Evolutionary conservation across 768 basidiomycete species (phyloP).

Genomic region (Phlebiopsis flavidoalba): DNA sequence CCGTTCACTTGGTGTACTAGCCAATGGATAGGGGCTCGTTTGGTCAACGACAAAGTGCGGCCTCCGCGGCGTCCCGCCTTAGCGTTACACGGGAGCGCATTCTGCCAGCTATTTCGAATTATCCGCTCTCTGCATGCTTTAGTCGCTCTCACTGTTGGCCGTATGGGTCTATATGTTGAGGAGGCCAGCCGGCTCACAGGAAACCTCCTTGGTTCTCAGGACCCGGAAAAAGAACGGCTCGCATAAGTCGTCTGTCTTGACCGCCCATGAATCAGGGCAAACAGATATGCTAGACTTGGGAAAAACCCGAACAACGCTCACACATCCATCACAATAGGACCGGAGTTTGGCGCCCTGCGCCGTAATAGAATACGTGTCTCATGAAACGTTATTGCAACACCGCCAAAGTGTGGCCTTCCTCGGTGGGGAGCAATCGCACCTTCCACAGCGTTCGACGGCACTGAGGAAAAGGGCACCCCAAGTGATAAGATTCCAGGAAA

Average conservation of each 20-base stretch:
- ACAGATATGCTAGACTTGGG: neutral
- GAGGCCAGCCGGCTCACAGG: neutral
- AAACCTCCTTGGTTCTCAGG: neutral
- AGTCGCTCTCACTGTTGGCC: neutral
- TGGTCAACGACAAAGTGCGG: too few species aligned
- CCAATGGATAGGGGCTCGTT: too few species aligned
- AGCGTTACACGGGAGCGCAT: too few species aligned
- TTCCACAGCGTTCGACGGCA: too few species aligned
- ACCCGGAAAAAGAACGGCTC: neutral
- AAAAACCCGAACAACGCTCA: neutral
- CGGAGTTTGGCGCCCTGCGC: neutral
- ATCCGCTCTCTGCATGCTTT: too few species aligned
- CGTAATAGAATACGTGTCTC: neutral
- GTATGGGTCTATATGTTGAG: neutral
- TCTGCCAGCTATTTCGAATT: too few species aligned
- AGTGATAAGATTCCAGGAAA: neutral
- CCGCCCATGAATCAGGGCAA: neutral
- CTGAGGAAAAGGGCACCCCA: neutral
- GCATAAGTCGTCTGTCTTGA: neutral
- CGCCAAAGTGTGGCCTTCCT: neutral
- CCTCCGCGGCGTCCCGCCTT: too few species aligned
- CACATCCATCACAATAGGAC: neutral
- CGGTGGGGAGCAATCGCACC: neutral
- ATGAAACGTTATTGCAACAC: neutral
- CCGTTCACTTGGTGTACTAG: too few species aligned